Conservation (phyloP, 805 yeast genomes). For the Yarrowia sp. region DNA sequence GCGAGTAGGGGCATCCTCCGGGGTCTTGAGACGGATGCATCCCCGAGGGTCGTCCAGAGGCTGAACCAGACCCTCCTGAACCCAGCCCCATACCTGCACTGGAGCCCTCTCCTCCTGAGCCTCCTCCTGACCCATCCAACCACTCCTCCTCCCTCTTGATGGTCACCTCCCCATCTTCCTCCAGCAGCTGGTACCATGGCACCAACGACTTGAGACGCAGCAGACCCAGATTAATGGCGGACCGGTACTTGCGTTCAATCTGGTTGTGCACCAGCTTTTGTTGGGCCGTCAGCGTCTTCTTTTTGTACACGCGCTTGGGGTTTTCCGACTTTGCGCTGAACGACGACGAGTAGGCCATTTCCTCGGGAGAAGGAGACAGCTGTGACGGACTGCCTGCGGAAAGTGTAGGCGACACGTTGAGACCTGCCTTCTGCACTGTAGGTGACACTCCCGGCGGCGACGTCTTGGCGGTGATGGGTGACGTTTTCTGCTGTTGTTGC, state of each 20-base stretch:
- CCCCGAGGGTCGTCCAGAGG: not conserved
- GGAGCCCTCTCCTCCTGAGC: not conserved
- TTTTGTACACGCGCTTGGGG: constrained; percentile 12
- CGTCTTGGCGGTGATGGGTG: not conserved
- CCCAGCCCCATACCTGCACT: not conserved
- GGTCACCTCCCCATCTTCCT: not conserved
- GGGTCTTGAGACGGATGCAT: not conserved
- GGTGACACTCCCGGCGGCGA: not conserved
- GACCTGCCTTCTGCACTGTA: not conserved
- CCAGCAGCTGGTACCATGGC: constrained; percentile 10
- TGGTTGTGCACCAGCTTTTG: constrained; percentile 13
- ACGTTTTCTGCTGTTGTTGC: not conserved
- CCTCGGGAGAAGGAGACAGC: not conserved
- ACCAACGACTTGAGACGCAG: constrained; percentile 2
- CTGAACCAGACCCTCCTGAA: too few relatives aligned
- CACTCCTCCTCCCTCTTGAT: not conserved
- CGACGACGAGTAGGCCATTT: constrained; percentile 19
- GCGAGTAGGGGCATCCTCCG: not conserved
- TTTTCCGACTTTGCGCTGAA: not conserved
- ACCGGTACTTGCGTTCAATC: constrained; percentile 11
- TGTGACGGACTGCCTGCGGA: not conserved
- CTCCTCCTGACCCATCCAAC: not conserved
- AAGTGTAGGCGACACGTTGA: not conserved
- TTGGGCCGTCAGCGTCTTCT: constrained; percentile 17
- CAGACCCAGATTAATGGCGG: constrained; percentile 2